A percentile compares a stretch with the other conserved stretches of the same genome.
These are phyloP conservation scores for Ceratocystis papillata DNA, from an alignment of 2,329 filamentous ascomycete genomes.

Conservation along the genomic window DNA sequence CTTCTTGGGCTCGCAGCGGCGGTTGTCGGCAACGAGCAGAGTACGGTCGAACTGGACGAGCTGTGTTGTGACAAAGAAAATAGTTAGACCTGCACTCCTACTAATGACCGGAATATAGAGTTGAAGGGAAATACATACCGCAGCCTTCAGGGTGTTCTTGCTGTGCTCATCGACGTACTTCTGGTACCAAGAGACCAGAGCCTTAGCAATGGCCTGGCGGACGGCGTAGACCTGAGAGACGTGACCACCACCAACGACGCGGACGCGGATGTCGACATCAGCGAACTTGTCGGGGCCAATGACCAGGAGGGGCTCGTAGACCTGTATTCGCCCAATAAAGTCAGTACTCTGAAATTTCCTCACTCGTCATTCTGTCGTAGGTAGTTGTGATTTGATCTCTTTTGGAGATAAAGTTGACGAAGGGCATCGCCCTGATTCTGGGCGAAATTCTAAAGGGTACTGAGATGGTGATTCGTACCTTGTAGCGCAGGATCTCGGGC, in stretches of 20 bases:
- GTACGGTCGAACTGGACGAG: conserved; percentile 93
- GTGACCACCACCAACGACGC: conserved; percentile 94
- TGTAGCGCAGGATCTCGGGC: conserved; percentile 95
- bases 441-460: neutral
- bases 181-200: conserved; percentile 76
- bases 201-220: conserved; percentile 96
- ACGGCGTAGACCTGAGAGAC: conserved; percentile 96
- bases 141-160: conserved; percentile 74
- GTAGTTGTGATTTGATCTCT: neutral
- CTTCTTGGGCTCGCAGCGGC: conserved; percentile 99
- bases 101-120: neutral
- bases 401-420: neutral
- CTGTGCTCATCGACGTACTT: conserved; percentile 99
- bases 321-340: conserved; percentile 37
- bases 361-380: neutral
- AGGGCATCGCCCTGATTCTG: neutral
- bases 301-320: conserved; percentile 98
- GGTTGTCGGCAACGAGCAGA: conserved; percentile 97
- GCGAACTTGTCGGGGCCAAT: conserved; percentile 96
- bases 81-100: conserved; percentile 46
- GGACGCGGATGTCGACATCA: conserved; percentile 92
- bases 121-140: conserved; percentile 20
- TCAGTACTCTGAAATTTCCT: conserved; percentile 2
- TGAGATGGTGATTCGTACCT: conserved; percentile 46
- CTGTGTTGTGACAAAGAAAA: conserved; percentile 44